Evolutionary conservation across 2,329 filamentous ascomycete species (phyloP).

Genomic region (Exophiala sp.): DNA sequence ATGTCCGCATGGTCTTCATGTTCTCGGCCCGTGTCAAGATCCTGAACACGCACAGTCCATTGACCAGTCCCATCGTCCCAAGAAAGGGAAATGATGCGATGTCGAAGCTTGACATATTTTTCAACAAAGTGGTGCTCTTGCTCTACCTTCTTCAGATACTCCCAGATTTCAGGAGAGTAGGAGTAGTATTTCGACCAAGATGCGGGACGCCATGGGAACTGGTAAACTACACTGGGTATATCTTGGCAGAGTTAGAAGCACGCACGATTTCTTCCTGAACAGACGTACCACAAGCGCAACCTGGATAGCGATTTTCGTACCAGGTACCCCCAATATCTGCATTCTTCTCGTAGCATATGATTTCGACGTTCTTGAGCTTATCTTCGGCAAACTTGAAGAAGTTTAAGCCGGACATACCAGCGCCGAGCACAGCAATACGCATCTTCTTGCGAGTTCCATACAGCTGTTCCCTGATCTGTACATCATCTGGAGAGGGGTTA

Average conservation of each 20-base stretch:
- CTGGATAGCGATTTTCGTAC: slow-evolving; percentile 41
- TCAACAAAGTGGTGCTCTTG: slow-evolving; percentile 27
- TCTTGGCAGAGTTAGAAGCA: not conserved
- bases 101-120: slow-evolving; percentile 30
- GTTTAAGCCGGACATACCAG: slow-evolving; percentile 22
- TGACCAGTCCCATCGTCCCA: slow-evolving; percentile 31
- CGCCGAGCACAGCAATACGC: slow-evolving; percentile 24
- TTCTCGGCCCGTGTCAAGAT: slow-evolving; percentile 18
- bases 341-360: slow-evolving; percentile 34
- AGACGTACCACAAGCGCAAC: slow-evolving; percentile 35
- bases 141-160: slow-evolving; percentile 30
- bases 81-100: slow-evolving; percentile 28
- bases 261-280: not conserved
- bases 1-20: slow-evolving; percentile 29
- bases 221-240: slow-evolving; percentile 31
- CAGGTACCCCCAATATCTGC: slow-evolving; percentile 36
- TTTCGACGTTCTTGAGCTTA: slow-evolving; percentile 22
- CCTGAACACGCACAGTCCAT: slow-evolving; percentile 30
- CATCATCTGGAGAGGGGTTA: slow-evolving; percentile 13
- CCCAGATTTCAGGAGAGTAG: slow-evolving; percentile 29
- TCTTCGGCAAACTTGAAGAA: slow-evolving; percentile 18
- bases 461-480: slow-evolving; percentile 17
- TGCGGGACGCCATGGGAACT: slow-evolving; percentile 35
- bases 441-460: slow-evolving; percentile 23
- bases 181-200: slow-evolving; percentile 30